Base-by-base conservation (phyloP, 1,139 yeast genomes). In the Candida sp. region DNA sequence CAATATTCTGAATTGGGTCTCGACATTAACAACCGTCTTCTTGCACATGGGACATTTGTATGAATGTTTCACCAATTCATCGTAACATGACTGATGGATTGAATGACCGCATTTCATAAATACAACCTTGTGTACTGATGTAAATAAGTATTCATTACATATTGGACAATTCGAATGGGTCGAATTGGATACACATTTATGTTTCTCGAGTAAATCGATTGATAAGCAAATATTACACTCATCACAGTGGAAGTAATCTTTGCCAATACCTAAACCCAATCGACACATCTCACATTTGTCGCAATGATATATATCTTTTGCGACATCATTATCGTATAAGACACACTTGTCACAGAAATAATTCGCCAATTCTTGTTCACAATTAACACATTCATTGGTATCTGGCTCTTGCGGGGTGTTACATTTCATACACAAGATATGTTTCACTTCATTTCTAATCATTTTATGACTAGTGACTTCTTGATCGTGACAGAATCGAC, bases 81-180 rank as follows among this genome's bases (percentile, higher is more conserved):
- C 83, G 59, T 83, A 90, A 60, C 98, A 91, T 30, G 66, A 61
- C 58, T 89, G 90, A 64, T 91, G 98, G 48, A 91, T 90, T 40
- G 96, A 88, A 64, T 91, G 98, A 4, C 97, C 97, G 64, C 98
- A 91, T 41, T 81, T 78, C 97, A 91, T 89, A 61, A 90, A 89
- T 15, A 89, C 95, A 35, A 90, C 96, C 25, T 90, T 85, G 55
- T 75, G 78, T 4, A 87, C 82, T n/a, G 95, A 84, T 5, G 90
- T 86, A 60, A 91, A 91, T 78, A 91, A 79, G 60, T 84, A 90
- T 54, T 90, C 97, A 47, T 87, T 89, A 64, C 98, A 91, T 33
- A 91, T 88, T 1, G 97, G 96, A 61, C 98, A 91, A 60, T 90
- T 84, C 47, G 96, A 86, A 60, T 87, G 95, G 1, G 97, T 89